Conservation (phyloP, 1,139 yeast species). For the Magnusiomyces suaveolens region DNA sequence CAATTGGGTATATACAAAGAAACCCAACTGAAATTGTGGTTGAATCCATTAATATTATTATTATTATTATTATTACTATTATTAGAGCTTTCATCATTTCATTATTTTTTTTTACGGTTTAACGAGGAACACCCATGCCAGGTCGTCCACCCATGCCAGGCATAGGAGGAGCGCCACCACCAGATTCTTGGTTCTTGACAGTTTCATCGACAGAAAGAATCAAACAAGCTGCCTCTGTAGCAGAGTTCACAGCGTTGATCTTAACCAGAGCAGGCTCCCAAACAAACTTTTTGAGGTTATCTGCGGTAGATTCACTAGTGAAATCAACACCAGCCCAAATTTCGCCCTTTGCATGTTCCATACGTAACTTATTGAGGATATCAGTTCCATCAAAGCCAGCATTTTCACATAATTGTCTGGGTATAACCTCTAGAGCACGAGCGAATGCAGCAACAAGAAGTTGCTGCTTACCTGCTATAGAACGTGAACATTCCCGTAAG, state of each 20-base stretch:
- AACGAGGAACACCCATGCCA: conserved; percentile 15
- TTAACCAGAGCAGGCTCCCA: conserved; percentile 98
- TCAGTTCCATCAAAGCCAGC: conserved; percentile 97
- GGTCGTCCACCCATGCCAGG: conserved; percentile 18
- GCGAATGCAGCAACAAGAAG: conserved; percentile 86
- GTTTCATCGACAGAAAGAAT: conserved; percentile 94
- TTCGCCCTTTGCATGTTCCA: conserved; percentile 91
- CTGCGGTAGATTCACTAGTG: conserved; percentile 67
- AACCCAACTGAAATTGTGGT: too few relatives aligned
- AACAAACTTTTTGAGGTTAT: conserved; percentile 76
- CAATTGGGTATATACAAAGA: too few relatives aligned
- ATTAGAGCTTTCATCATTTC: neutral
- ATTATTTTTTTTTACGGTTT: conserved; percentile 2
- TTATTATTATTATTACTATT: neutral
- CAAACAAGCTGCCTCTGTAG: conserved; percentile 92
- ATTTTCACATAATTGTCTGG: conserved; percentile 94
- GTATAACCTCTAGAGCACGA: conserved; percentile 87
- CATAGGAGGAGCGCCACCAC: conserved; percentile 29
- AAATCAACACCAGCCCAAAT: conserved; percentile 89
- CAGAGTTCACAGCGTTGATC: conserved; percentile 85
- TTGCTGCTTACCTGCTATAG: conserved; percentile 94
- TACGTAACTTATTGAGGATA: conserved; percentile 76
- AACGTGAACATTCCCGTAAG: conserved; percentile 75
- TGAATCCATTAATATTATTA: too few relatives aligned
- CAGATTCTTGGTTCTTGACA: conserved; percentile 64